These are phyloP conservation scores for Malus hybrid DNA, from an alignment of 331 rosid genomes.

Conservation along the genomic window DNA sequence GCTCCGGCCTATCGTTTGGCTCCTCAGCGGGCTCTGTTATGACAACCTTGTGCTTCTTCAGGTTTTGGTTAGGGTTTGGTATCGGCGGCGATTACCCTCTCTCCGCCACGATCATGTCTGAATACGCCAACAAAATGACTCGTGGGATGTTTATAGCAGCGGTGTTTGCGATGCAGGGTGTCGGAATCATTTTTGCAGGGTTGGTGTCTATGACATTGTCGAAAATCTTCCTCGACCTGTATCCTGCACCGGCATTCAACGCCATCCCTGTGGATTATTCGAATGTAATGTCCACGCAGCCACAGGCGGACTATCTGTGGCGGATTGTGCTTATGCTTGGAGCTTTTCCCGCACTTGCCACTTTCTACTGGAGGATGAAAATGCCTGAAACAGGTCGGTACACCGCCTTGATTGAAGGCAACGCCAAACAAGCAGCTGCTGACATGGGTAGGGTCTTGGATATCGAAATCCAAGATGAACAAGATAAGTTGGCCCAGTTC, in stretches of 20 bases:
- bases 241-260: background rate
- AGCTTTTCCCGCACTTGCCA: conserved; percentile 48
- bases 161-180: conserved; percentile 78
- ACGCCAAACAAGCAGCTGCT: conserved; percentile 62
- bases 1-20: conserved; percentile 61
- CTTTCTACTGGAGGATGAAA: conserved; percentile 76
- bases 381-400: conserved; percentile 83
- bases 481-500: conserved; percentile 48
- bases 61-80: conserved; percentile 81
- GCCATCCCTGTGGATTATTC: background rate
- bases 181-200: conserved; percentile 63
- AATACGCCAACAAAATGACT: conserved; percentile 70
- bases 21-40: conserved; percentile 32
- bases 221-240: background rate
- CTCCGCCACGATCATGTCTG: conserved; percentile 79
- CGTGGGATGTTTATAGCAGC: conserved; percentile 76
- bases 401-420: conserved; percentile 67
- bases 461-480: conserved; percentile 52
- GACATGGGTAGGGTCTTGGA: conserved; percentile 72
- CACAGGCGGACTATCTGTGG: conserved; percentile 52
- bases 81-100: conserved; percentile 84
- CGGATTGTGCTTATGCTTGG: conserved; percentile 68
- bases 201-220: conserved; percentile 44
- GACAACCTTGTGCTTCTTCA: conserved; percentile 58
- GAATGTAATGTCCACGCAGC: conserved; percentile 41